Percentiles rank a stretch among this genome's conserved stretches.
Conservation (phyloP, 140 eudicot species). For the Anethum foeniculum region DNA sequence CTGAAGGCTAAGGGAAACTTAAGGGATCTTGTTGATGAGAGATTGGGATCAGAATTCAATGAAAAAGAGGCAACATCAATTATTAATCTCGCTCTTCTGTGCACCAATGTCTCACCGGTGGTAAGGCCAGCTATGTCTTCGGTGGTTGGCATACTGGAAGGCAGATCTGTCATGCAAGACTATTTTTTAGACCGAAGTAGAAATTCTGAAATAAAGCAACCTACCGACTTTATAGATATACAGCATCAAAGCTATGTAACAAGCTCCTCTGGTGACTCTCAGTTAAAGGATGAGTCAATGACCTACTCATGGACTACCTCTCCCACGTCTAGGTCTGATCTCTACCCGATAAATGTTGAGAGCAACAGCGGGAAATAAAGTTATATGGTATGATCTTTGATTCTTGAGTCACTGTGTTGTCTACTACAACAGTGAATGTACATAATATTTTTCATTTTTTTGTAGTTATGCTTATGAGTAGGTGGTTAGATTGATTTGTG, state of each 20-base stretch:
- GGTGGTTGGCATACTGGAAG: constrained; percentile 73
- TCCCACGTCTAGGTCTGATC: constrained; percentile 38
- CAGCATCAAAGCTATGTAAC: constrained; percentile 9
- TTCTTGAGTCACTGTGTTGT: not conserved
- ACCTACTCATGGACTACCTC: constrained; percentile 36
- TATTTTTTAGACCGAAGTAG: constrained; percentile 19
- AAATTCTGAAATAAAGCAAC: constrained; percentile 10
- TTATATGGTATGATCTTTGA: not conserved
- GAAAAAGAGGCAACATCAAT: constrained; percentile 28
- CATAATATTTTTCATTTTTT: not conserved
- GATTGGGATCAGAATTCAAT: constrained; percentile 35
- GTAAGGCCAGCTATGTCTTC: constrained; percentile 72
- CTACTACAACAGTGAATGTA: not conserved
- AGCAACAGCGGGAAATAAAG: constrained; percentile 24
- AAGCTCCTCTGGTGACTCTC: constrained; percentile 12
- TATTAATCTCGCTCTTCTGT: constrained; percentile 44
- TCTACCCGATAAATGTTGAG: constrained; percentile 36
- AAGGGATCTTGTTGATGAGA: constrained; percentile 62
- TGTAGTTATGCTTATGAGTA: not conserved
- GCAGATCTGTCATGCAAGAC: constrained; percentile 21
- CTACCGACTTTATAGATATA: constrained; percentile 15
- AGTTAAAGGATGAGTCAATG: constrained; percentile 22
- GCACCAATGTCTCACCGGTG: constrained; percentile 39
- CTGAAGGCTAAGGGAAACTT: constrained; percentile 38
- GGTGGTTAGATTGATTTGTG: not conserved